Evolutionary conservation across 176 grass and related monocot species (phyloP).

Genomic region (Alopecurus myosuroides): DNA sequence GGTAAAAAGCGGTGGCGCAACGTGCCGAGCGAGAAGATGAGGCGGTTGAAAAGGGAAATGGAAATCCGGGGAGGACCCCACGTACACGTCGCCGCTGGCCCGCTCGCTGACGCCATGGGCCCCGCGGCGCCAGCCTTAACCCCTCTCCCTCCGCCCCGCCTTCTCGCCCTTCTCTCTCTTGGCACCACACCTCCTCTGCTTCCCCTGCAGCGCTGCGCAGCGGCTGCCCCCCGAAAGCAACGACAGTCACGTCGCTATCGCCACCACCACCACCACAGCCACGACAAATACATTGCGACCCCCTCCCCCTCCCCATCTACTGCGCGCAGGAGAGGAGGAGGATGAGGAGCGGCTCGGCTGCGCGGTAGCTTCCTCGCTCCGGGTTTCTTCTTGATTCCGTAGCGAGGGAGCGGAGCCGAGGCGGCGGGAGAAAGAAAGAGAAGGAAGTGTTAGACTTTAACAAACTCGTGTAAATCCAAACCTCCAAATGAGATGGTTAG

Average conservation of each 20-base stretch:
- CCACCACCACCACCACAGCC: slow-evolving; percentile 31
- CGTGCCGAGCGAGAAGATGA: neutral
- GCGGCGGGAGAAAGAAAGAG: neutral
- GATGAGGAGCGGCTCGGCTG: too few species aligned
- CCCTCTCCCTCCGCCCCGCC: neutral
- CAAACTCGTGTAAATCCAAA: too few species aligned
- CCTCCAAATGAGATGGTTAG: too few species aligned
- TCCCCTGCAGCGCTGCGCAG: slow-evolving; percentile 19
- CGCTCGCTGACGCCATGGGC: neutral
- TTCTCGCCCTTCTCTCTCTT: neutral
- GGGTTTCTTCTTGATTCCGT: neutral
- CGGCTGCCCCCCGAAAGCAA: slow-evolving; percentile 56
- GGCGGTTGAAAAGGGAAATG: neutral
- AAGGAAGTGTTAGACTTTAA: too few species aligned
- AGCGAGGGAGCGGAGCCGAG: neutral
- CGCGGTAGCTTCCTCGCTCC: neutral
- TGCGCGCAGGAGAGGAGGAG: neutral
- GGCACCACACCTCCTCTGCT: neutral
- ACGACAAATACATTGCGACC: slow-evolving; percentile 31
- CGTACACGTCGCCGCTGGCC: neutral
- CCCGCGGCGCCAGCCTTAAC: slow-evolving; percentile 31
- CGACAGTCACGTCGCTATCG: slow-evolving; percentile 93
- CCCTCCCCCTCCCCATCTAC: neutral
- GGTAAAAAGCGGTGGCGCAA: neutral
- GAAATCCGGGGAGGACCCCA: slow-evolving; percentile 8